phyloP scores from a whole-genome alignment of 1,284 basidiomycete genomes.

The Cryptococcus neoformans region DNA sequence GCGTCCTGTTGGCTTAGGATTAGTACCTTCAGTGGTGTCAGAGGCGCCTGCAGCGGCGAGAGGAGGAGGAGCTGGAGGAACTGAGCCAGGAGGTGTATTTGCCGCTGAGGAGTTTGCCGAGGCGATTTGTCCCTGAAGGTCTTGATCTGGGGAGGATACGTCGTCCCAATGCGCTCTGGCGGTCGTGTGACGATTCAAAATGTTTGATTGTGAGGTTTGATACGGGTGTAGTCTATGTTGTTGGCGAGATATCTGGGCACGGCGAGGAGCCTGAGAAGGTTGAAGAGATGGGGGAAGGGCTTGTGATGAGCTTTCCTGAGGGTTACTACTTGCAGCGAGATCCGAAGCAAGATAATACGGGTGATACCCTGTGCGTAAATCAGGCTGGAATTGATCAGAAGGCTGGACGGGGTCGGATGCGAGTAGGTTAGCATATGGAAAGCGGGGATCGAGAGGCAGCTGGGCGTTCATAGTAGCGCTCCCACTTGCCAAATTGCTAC shows the following conservation, averaged over 20 bases:
- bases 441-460: conserved; percentile 7
- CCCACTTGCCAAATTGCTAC: neutral
- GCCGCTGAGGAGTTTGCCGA: neutral
- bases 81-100: neutral
- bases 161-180: conserved; percentile 14
- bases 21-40: neutral
- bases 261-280: neutral
- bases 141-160: conserved; percentile 8
- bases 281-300: neutral
- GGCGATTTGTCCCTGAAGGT: neutral
- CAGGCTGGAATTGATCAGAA: neutral
- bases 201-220: conserved; percentile 11
- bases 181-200: conserved; percentile 9
- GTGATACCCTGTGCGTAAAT: neutral
- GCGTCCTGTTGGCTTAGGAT: conserved; percentile 6
- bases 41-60: neutral
- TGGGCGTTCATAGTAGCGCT: neutral
- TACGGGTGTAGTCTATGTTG: conserved; percentile 4
- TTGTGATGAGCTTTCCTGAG: neutral
- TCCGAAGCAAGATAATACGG: neutral
- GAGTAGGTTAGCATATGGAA: conserved; percentile 13
- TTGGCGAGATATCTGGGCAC: neutral
- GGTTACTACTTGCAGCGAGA: neutral
- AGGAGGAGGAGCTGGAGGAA: neutral
- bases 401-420: conserved; percentile 5